Evolutionary conservation across 2,329 filamentous ascomycete genomes (phyloP), one percentile per base, ranked within the genome.

Genomic region (Penicillium glabrum): DNA sequence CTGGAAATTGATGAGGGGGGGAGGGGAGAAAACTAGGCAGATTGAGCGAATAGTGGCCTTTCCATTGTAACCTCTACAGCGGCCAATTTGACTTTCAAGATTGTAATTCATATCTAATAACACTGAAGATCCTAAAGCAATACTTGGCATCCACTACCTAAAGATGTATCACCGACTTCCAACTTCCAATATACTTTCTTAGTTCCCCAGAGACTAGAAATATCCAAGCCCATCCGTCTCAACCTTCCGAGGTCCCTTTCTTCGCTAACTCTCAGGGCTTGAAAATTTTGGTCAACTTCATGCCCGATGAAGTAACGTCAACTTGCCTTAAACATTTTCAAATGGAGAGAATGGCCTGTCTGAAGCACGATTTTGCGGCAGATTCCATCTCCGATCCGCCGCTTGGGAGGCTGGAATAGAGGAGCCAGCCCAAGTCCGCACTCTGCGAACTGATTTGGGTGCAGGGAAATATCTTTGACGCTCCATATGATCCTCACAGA

Each of bases 341-440:
- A 45, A 44, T 7, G n/a, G 10, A 5, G 19, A 19, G 26, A 51
- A 51, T 5, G 49, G 33, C 10, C 44, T 33, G 3, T n/a, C 14
- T 9, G 31, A 24, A 35, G 9, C 23, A 33, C n/a, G 6, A 16
- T 24, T 24, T 6, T 21, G 5, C 27, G 51, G 51, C 16, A 46
- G 16, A 19, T 23, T 27, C 29, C 19, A 24, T 1, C 35, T 45
- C 13, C n/a, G 37, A 13, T 43, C 5, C 2, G 10, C 6, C 16
- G 14, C 29, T n/a, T 13, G n/a, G 29, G 37, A 21, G 8, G 13
- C n/a, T 46, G 21, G 29, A 14, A 46, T 29, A 13, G 3, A n/a
- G 5, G 29, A 35, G 2, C 58, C 56, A 27, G 55, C 52, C 58
- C 56, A 56, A 9, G 50, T 29, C 43, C 58, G 35, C 7, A 58